Evolutionary conservation across 805 yeast genomes (phyloP), one percentile per base, ranked within the genome.

Genomic region (Cephaloascus albidus): DNA sequence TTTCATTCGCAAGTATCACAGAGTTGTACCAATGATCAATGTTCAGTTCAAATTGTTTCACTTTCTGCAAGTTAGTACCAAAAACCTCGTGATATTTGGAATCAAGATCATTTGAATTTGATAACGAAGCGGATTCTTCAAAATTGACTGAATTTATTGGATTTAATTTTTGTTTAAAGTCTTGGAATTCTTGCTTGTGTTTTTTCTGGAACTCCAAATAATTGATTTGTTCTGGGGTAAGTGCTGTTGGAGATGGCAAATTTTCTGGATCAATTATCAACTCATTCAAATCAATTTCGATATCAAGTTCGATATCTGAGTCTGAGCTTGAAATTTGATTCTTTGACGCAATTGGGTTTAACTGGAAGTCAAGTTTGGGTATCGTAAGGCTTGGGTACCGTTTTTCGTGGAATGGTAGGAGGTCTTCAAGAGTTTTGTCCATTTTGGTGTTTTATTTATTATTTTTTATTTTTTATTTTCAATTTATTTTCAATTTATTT

Each of bases 241-340:
- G 33, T 8, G 10, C 15, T 15, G 16, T n/a, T 6, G 33, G 18
- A 16, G 33, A 31, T n/a, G 33, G 16, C 6, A 31, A 6, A 31
- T 31, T 31, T n/a, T 31, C 33, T 31, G 33, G 33, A n/a, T 31
- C 33, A 31, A 31, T 31, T 8, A 31, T n/a, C 16, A 31, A 31
- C 6, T 31, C 33, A 15, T 23, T 23, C 28, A 23, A 23, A 12
- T 23, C 28, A 8, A 23, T 23, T n/a, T n/a, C n/a, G n/a, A n/a
- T n/a, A n/a, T n/a, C n/a, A n/a, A n/a, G n/a, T n/a, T n/a, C n/a
- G n/a, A n/a, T n/a, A n/a, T n/a, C n/a, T n/a, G n/a, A n/a, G n/a
- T n/a, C n/a, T n/a, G n/a, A n/a, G n/a, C n/a, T n/a, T n/a, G n/a
- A n/a, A n/a, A n/a, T n/a, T n/a, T n/a, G n/a, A n/a, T n/a, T n/a